Evolutionary conservation across 768 basidiomycete genomes (phyloP), one percentile per base, ranked within the genome.

Genomic region (Xerocomellus amylosporus): DNA sequence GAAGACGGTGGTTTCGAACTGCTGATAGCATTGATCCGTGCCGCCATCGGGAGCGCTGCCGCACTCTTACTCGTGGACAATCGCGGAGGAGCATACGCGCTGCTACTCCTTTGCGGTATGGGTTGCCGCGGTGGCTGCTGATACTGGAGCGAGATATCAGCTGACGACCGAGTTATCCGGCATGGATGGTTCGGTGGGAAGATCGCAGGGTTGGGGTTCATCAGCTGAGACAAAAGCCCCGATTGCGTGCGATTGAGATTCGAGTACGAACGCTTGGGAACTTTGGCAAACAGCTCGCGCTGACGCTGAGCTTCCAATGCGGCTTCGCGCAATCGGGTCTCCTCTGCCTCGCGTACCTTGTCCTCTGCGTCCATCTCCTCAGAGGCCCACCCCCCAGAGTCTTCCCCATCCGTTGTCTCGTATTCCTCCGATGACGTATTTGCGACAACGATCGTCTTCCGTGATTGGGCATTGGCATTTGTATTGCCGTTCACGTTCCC

Each of bases 261-360:
- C 49, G 81, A 79, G 64, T 87, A 88, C 31, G 83, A 86, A 28
- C 79, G 72, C 48, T 80, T 77, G 1, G 87, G 88, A 14, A 85
- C 76, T 71, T 91, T 90, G 56, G 80, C 77, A 50, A 82, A 82
- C 75, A 92, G 75, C 14, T 92, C 87, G 28, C 80, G 79, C 59
- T 86, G 80, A 17, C 82, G 79, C 62, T 82, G 80, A 2, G 76
- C 83, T 64, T 88, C 86, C 54, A 80, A 61, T 0, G 82, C 85
- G 6, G 87, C 88, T 48, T 82, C 77, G 7, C 69, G 75, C 17
- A 79, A 59, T 14, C 70, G 69, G 4, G 48, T 60, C 53, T 71
- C 63, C 50, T 72, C 68, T 31, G 64, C 64, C 55, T 74, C 62
- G 17, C 64, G 65, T 17, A 59, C 54, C 36, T 71, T 72, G 51